Evolutionary conservation across 2,329 filamentous ascomycete species (phyloP).

Genomic region (Neonectria magnoliae): DNA sequence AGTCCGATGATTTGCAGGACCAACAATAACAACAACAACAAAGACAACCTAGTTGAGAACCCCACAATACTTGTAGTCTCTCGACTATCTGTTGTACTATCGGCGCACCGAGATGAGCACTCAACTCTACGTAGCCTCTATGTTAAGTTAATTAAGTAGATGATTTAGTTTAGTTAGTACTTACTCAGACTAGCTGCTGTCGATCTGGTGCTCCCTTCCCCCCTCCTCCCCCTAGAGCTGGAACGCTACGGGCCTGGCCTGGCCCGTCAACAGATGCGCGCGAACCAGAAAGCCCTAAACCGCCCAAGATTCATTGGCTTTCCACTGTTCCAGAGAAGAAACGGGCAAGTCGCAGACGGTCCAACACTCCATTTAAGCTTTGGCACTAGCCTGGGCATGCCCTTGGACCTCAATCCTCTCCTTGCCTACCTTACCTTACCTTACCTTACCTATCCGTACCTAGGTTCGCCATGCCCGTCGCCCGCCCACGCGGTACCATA

Average conservation of each 20-base stretch:
- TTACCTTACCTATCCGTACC: no score
- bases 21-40: no score
- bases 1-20: no score
- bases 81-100: neutral
- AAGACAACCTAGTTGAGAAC: no score
- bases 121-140: neutral
- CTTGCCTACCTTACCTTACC: neutral
- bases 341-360: neutral
- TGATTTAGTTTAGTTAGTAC: no score
- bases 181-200: neutral
- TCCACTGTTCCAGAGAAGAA: neutral
- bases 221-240: neutral
- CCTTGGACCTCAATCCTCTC: constrained; percentile 4
- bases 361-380: constrained; percentile 35
- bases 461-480: neutral
- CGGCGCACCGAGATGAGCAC: neutral
- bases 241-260: neutral
- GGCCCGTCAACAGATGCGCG: neutral
- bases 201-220: neutral
- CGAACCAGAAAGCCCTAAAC: neutral
- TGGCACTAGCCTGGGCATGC: constrained; percentile 24
- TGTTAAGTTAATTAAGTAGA: no score
- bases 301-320: neutral
- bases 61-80: no score
- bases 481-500: neutral